A percentile compares a stretch with the other conserved stretches of the same genome.
Conservation (phyloP, 257 asterid species). For the Fraxinus americana region DNA sequence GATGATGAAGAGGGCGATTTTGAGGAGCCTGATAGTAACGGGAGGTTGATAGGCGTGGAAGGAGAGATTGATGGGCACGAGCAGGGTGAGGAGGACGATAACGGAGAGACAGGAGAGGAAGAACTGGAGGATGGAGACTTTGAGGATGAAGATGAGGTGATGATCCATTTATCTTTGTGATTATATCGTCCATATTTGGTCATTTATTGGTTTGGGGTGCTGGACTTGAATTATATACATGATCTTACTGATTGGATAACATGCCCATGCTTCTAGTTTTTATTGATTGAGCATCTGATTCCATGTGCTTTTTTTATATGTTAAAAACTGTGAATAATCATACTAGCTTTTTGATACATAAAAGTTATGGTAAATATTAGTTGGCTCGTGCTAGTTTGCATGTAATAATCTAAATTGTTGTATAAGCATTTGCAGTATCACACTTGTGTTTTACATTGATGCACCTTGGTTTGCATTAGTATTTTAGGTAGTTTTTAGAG, state of each 20-base stretch:
- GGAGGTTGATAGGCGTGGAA: constrained; percentile 63
- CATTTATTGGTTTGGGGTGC: not conserved
- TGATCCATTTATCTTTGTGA: constrained; percentile 11
- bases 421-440: not conserved
- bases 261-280: not conserved
- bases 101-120: constrained; percentile 89
- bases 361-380: not conserved
- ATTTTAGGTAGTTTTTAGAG: too few relatives aligned
- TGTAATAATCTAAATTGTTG: not conserved
- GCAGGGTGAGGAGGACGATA: constrained; percentile 90
- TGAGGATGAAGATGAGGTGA: constrained; percentile 90
- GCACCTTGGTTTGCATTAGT: not conserved
- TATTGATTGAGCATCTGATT: not conserved
- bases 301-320: not conserved
- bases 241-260: not conserved
- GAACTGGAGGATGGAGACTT: constrained; percentile 66
- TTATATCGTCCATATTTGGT: not conserved
- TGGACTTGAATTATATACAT: not conserved
- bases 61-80: constrained; percentile 97
- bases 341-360: not conserved
- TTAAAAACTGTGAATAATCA: not conserved
- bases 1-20: constrained; percentile 69
- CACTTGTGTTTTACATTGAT: not conserved
- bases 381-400: constrained; percentile 8
- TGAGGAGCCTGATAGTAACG: constrained; percentile 58